These are phyloP conservation scores for Bruguiera hainesii DNA, from an alignment of 441 rosid genomes.

Conservation along the genomic window DNA sequence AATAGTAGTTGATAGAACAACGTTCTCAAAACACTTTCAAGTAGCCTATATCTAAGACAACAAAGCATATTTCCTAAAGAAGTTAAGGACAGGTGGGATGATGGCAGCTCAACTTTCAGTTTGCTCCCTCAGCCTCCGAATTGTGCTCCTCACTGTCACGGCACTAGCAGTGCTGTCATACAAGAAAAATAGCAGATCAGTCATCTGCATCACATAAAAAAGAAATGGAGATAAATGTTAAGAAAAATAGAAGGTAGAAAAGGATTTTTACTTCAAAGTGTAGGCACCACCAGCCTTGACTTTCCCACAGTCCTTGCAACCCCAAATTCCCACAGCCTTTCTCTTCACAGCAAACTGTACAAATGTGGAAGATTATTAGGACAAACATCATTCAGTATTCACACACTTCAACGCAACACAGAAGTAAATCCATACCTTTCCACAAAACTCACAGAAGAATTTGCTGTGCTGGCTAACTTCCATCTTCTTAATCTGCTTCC, in stretches of 20 bases:
- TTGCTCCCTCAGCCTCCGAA: constrained; percentile 85
- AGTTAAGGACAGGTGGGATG: neutral
- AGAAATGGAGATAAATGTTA: neutral
- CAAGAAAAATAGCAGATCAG: neutral
- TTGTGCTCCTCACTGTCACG: constrained; percentile 75
- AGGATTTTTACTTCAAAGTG: constrained; percentile 68
- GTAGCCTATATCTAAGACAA: constrained; percentile 12
- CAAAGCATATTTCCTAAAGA: neutral
- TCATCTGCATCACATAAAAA: neutral
- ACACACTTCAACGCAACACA: no score
- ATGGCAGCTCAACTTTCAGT: constrained; percentile 55
- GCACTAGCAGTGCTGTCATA: constrained; percentile 71
- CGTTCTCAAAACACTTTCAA: constrained; percentile 13
- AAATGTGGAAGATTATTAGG: neutral
- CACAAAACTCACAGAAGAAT: constrained; percentile 95
- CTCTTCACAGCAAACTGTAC: constrained; percentile 80
- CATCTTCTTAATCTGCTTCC: constrained; percentile 97
- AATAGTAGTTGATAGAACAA: neutral
- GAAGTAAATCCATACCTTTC: constrained; percentile 48
- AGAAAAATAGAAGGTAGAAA: neutral
- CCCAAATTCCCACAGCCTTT: constrained; percentile 92
- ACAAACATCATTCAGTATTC: no score
- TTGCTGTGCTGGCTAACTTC: constrained; percentile 87
- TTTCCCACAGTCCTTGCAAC: constrained; percentile 91
- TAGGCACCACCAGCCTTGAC: constrained; percentile 96